phyloP scores from a whole-genome alignment of 441 rosid genomes.

The Viola pubescens region DNA sequence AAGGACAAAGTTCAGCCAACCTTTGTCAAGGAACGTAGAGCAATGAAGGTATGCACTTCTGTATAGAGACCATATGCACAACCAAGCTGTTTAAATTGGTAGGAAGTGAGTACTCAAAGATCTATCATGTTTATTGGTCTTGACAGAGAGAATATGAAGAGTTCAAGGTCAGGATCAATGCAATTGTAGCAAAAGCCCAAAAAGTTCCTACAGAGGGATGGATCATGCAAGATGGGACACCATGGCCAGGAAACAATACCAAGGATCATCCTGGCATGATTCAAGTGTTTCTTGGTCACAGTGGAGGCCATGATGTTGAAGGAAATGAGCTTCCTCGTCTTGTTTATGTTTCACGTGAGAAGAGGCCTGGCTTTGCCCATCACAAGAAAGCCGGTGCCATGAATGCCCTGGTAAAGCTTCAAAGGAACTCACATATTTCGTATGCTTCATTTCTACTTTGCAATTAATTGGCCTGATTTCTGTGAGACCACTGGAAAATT shows the following conservation, averaged over 20 bases:
- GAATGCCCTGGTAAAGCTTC: slow-evolving; percentile 65
- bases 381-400: slow-evolving; percentile 95
- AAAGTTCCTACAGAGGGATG: slow-evolving; percentile 82
- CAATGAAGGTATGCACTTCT: slow-evolving; percentile 68
- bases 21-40: slow-evolving; percentile 84
- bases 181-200: slow-evolving; percentile 75
- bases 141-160: slow-evolving; percentile 89
- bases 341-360: slow-evolving; percentile 89
- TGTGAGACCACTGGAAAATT: not conserved
- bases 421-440: not conserved
- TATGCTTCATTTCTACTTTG: not conserved
- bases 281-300: slow-evolving; percentile 83
- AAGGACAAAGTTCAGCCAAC: slow-evolving; percentile 94
- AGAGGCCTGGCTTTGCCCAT: slow-evolving; percentile 75
- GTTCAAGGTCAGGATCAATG: slow-evolving; percentile 81
- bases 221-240: slow-evolving; percentile 97
- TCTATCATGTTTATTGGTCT: slow-evolving; percentile 8
- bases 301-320: slow-evolving; percentile 76
- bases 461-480: not conserved
- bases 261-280: slow-evolving; percentile 96
- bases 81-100: no score
- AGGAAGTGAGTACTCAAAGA: no score
- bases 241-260: slow-evolving; percentile 98
- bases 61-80: not conserved
- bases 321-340: slow-evolving; percentile 84